A percentile compares a stretch with the other conserved stretches of the same genome.
phyloP scores from a whole-genome alignment of 2,329 filamentous ascomycete genomes.

The Pseudocercospora musae region DNA sequence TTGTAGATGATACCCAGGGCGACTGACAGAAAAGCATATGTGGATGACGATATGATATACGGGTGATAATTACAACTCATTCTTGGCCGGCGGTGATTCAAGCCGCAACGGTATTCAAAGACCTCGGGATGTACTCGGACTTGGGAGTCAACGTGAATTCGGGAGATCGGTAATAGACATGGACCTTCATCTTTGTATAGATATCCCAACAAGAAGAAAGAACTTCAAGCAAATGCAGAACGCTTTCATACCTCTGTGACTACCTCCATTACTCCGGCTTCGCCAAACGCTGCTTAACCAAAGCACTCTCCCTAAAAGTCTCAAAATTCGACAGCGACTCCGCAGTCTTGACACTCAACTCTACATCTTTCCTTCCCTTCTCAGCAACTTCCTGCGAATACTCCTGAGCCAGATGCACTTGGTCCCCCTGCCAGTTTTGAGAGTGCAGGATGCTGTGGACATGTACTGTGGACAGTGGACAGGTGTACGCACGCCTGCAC shows the following conservation, averaged over 20 bases:
- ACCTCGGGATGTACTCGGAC: too few relatives aligned
- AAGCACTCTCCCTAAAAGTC: neutral
- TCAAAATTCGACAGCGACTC: neutral
- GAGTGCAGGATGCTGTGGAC: too few relatives aligned
- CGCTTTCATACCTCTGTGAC: too few relatives aligned
- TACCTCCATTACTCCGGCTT: neutral
- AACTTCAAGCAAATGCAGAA: too few relatives aligned
- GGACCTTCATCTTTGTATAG: too few relatives aligned
- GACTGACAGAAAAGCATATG: neutral
- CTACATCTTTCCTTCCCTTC: neutral
- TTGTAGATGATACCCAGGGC: neutral
- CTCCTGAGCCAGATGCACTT: neutral
- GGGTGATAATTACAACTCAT: neutral
- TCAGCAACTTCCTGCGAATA: neutral
- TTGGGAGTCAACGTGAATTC: too few relatives aligned
- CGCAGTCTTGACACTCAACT: neutral
- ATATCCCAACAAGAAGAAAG: too few relatives aligned
- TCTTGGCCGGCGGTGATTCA: neutral
- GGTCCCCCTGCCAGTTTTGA: too few relatives aligned
- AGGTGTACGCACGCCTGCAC: too few relatives aligned
- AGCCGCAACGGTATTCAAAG: neutral
- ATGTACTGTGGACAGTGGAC: too few relatives aligned
- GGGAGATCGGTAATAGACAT: too few relatives aligned
- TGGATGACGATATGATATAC: neutral
- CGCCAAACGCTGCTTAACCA: neutral